A percentile compares a stretch with the other conserved stretches of the same genome.
These are phyloP conservation scores for Amanita jacksonii DNA, from an alignment of 768 basidiomycete genomes.

Conservation along the genomic window DNA sequence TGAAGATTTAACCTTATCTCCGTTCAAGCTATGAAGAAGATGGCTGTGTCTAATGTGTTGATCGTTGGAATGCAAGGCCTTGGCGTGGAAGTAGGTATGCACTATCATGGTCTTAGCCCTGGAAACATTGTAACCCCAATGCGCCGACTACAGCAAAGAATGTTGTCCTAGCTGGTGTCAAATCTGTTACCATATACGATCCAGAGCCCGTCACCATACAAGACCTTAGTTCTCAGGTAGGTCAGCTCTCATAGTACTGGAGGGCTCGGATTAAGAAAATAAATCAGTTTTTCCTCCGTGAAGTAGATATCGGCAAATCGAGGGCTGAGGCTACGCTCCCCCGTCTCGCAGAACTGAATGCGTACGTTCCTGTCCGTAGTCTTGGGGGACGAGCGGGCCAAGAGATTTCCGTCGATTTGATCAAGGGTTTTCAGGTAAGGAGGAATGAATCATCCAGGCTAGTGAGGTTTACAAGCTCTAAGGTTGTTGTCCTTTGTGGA, in stretches of 20 bases:
- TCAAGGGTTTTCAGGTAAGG: constrained; percentile 82
- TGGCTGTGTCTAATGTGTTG: constrained; percentile 93
- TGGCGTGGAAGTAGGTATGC: constrained; percentile 85
- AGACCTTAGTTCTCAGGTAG: constrained; percentile 88
- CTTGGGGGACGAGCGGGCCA: constrained; percentile 73
- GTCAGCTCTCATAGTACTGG: constrained; percentile 12
- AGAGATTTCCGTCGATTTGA: constrained; percentile 67
- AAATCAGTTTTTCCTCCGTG: constrained; percentile 83
- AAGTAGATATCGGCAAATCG: constrained; percentile 79
- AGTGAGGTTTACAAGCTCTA: constrained; percentile 7
- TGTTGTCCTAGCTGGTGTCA: constrained; percentile 90
- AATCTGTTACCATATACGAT: constrained; percentile 93
- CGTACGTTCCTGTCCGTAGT: constrained; percentile 89
- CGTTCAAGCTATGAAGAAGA: constrained; percentile 90
- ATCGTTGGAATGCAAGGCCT: constrained; percentile 88
- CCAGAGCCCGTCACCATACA: constrained; percentile 81
- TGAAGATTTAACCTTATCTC: background rate
- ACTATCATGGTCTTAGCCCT: constrained; percentile 1
- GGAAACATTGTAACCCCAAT: constrained; percentile 6
- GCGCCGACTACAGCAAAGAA: constrained; percentile 67
- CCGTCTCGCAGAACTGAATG: constrained; percentile 89
- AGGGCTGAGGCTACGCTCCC: constrained; percentile 79
- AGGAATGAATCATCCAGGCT: background rate
- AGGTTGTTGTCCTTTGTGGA: constrained; percentile 89
- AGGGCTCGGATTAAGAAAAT: background rate